Percentiles rank a stretch among this genome's conserved stretches.
These are phyloP conservation scores for Nepenthes alata DNA, from an alignment of 179 eudicot genomes.

Conservation along the genomic window DNA sequence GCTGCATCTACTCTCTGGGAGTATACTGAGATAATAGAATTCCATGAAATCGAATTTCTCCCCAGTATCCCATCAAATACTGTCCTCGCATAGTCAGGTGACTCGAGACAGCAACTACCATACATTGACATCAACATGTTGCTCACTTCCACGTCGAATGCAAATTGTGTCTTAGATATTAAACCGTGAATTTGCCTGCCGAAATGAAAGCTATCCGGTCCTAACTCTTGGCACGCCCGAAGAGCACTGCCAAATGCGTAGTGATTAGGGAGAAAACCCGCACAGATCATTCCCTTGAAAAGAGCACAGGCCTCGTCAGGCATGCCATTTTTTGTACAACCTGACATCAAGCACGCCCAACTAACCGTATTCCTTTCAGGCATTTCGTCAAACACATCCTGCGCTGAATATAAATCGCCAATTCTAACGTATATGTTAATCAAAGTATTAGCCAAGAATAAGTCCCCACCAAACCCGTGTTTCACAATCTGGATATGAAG, in stretches of 20 bases:
- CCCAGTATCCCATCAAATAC: constrained; percentile 39
- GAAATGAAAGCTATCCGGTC: constrained; percentile 23
- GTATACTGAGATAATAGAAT: constrained; percentile 65
- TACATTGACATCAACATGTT: constrained; percentile 73
- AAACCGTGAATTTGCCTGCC: constrained; percentile 73
- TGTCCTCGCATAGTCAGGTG: constrained; percentile 24
- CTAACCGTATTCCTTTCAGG: constrained; percentile 48
- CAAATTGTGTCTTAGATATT: constrained; percentile 33
- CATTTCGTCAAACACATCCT: constrained; percentile 64
- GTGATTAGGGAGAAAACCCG: constrained; percentile 33
- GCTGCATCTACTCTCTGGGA: constrained; percentile 37
- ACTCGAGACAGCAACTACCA: constrained; percentile 28
- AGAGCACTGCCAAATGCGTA: constrained; percentile 61
- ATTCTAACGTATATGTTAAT: constrained; percentile 34
- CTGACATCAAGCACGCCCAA: constrained; percentile 82
- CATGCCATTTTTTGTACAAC: constrained; percentile 42
- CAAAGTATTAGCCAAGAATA: constrained; percentile 53
- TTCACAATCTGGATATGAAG: constrained; percentile 46
- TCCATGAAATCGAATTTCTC: constrained; percentile 51
- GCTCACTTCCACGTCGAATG: constrained; percentile 40
- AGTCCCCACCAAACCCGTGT: constrained; percentile 46
- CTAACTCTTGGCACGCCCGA: constrained; percentile 51
- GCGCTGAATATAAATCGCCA: constrained; percentile 41
- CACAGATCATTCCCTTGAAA: constrained; percentile 37
- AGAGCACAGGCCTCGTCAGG: constrained; percentile 29